Conservation (phyloP, 2,329 filamentous ascomycete species). For the Ascosphaera aggregata region DNA sequence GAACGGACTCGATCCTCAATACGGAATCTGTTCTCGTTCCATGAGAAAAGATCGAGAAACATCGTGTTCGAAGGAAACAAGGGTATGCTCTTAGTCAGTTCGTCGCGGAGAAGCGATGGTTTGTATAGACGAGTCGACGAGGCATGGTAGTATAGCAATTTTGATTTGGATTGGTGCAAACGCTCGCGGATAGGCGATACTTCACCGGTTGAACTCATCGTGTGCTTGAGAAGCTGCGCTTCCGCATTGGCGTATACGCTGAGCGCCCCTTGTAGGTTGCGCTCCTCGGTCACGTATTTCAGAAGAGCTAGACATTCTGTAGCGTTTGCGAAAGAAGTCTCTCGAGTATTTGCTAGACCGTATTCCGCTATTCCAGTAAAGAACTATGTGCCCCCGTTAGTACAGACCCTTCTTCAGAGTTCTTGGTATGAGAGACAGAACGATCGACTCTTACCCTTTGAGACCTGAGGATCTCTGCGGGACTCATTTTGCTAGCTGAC, state of each 20-base stretch:
- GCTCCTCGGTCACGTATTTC: constrained; percentile 34
- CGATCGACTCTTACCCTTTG: constrained; percentile 14
- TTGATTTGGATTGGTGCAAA: constrained; percentile 43
- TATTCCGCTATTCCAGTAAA: constrained; percentile 32
- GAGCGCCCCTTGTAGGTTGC: constrained; percentile 15
- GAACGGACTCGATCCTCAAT: constrained; percentile 57
- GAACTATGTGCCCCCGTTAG: constrained; percentile 23
- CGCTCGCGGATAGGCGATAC: constrained; percentile 29
- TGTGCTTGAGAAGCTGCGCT: constrained; percentile 3
- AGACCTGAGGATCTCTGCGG: constrained; percentile 16
- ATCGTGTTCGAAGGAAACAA: constrained; percentile 54
- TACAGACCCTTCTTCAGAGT: neutral
- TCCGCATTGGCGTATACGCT: constrained; percentile 20
- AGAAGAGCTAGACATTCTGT: constrained; percentile 42
- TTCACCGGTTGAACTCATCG: constrained; percentile 15
- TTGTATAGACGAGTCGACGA: constrained; percentile 40
- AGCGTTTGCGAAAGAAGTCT: constrained; percentile 28
- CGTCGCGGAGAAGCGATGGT: constrained; percentile 37
- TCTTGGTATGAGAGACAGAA: neutral
- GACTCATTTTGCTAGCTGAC: constrained; percentile 7
- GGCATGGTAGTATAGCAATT: constrained; percentile 43
- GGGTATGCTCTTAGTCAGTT: constrained; percentile 35
- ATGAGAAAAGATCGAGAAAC: constrained; percentile 49
- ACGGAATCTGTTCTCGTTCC: constrained; percentile 46
- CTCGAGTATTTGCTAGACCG: constrained; percentile 27